These are phyloP conservation scores for Pochonia chlamydosporia DNA, from an alignment of 2,329 filamentous ascomycete genomes.

Conservation along the genomic window DNA sequence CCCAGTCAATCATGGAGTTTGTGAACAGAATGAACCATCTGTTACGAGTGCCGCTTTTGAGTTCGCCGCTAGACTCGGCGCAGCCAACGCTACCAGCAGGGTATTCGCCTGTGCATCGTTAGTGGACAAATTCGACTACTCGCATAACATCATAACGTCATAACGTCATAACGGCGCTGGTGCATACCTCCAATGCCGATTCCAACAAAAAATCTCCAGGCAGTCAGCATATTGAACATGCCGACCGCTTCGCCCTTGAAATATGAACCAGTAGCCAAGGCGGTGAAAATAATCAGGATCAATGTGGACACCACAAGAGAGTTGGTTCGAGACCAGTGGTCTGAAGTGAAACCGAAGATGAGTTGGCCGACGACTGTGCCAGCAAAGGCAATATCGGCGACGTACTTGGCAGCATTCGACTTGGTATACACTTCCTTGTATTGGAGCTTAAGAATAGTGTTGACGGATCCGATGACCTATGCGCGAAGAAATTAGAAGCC, in stretches of 20 bases:
- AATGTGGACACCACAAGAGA: constrained; percentile 77
- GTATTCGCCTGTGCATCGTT: constrained; percentile 53
- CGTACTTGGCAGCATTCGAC: constrained; percentile 66
- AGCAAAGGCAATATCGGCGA: constrained; percentile 77
- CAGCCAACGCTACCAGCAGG: constrained; percentile 78
- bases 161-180: not conserved
- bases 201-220: constrained; percentile 77
- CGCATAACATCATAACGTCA: not conserved
- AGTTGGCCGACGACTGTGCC: constrained; percentile 81
- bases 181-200: constrained; percentile 67
- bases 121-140: not conserved
- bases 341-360: constrained; percentile 72
- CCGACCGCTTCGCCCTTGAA: constrained; percentile 61
- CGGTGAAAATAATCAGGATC: constrained; percentile 80
- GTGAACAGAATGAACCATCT: constrained; percentile 89
- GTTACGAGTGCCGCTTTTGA: constrained; percentile 77
- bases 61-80: constrained; percentile 77
- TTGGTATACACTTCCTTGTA: constrained; percentile 65
- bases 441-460: constrained; percentile 63
- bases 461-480: constrained; percentile 81
- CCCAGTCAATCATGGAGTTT: constrained; percentile 78
- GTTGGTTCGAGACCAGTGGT: constrained; percentile 80
- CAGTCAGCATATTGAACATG: constrained; percentile 69
- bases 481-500: too few relatives aligned
- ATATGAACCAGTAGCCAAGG: constrained; percentile 72